Base-by-base conservation (phyloP, 495 filamentous ascomycete species). In the Aspergillus incahuasiensis region DNA sequence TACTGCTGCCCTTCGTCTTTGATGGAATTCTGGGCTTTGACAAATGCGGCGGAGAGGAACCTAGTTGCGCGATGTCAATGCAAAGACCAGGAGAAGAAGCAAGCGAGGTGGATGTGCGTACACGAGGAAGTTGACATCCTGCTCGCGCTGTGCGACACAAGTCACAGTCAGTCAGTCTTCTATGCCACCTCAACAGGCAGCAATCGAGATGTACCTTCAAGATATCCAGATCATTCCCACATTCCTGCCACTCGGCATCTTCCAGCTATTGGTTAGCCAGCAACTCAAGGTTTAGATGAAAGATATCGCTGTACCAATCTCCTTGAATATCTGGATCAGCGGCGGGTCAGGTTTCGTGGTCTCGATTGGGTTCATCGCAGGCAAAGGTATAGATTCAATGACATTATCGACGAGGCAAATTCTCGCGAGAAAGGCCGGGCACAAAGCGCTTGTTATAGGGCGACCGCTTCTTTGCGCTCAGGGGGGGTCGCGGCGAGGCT, bases 261-360 rank as follows among this genome's bases (percentile, higher is more conserved):
- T 18, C 4, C 5, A 13, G 5, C 15, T 28, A 41, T 24, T 6
- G 20, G 47, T 49, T 24, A 49, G 49, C 15, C n/a, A 16, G n/a
- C 22, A 52, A 6, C 34, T n/a, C 12, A 20, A 28, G 40, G 21
- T 35, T 13, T 41, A 38, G 38, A 41, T 18, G 24, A 1, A 21
- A 41, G 34, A 20, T 32, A 6, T n/a, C 16, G 15, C 25, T 38
- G 49, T 43, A 52, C 49, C 49, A 21, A n/a, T 52, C 24, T 52
- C 49, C 11, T 52, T 38, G 21, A 30, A 20, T 6, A 52, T 51
- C 48, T 41, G 48, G 38, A 51, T 35, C 46, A 28, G 21, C 43
- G 24, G 21, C 15, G 43, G 43, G 6, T 46, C 15, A 3, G 43
- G 2, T 28, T 6, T 15, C 32, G 13, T n/a, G n/a, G n/a, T 35